Evolutionary conservation across 1,284 basidiomycete species (phyloP), one percentile per base, ranked within the genome.

Genomic region (Schizopora paradoxa): DNA sequence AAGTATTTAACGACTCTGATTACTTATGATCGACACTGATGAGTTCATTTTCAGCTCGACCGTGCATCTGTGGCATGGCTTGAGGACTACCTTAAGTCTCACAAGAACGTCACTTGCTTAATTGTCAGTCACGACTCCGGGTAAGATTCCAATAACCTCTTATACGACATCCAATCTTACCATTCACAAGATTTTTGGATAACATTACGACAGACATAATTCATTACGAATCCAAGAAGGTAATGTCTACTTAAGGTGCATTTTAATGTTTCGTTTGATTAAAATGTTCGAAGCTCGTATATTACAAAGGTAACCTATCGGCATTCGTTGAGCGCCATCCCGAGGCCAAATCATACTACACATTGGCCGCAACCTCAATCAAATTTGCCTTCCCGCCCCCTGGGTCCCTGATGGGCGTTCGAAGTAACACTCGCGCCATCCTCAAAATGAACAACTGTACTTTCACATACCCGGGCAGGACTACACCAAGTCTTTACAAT

Each of bases 101-200:
- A 94, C 59, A 83, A 73, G 52, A 78, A 88, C 54, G 77, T 95
- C 54, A 99, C 95, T 44, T 94, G 91, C 65, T 73, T 99, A 57
- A 93, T 97, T 59, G 77, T 99, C 66, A 96, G 92, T 70, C 95
- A 99, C 76, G 95, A 99, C 72, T 96, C 93, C 56, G 86, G 91
- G 86, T 88, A 54, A 54, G 81, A 67, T 44, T 28, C 31, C n/a
- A 22, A 37, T 48, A 34, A 14, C 29, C 22, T 45, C 33, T 40
- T 22, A 28, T n/a, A 22, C 35, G 26, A 8, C 14, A 13, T 28
- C 10, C 7, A 23, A 45, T 51, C 41, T 47, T 32, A 16, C 33
- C 32, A 14, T 26, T 14, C 10, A 8, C 16, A 54, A 88, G 86
- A 61, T 99, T 99, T 76, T 73, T 99, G 57, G 95, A 99, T 73